Base-by-base conservation (phyloP, 495 filamentous ascomycete genomes). In the Podospora appendiculata region DNA sequence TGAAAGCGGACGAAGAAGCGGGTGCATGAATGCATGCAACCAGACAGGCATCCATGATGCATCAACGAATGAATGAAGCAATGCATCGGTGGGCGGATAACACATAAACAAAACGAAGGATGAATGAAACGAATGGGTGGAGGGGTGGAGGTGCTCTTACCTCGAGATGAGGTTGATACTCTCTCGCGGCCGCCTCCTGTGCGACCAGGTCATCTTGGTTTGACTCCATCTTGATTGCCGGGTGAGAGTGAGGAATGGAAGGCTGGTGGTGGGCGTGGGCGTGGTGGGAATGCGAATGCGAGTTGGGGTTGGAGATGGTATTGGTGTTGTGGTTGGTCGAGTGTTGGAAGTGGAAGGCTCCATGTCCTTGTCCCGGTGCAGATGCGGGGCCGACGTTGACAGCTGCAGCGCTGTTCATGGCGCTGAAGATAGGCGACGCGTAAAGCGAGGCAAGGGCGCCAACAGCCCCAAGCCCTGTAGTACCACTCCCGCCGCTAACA, bases 141-240 rank as follows among this genome's bases (percentile, higher is more conserved):
- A 41, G 18, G 8, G 41, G 53, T 14, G 32, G 36, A 40, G 19
- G 50, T 25, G 58, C 2, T 39, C 72, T 63, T 68, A 89, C 88
- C 75, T 80, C 68, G 39, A 83, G 68, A 47, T 83, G 72, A 0
- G 87, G 83, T 53, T 87, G 79, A 57, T 84, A 91, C 44, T 84
- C 78, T 52, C 72, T 63, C 7, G 80, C 79, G 19, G 79, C 70
- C 41, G 73, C 78, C 62, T 82, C 74, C 52, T 82, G 73, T 55
- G 74, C 77, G 18, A 68, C 64, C 11, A 79, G 49, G 55, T 80
- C 76, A 45, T 66, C 58, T 42, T 58, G 43, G 44, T 62, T 62
- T 16, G 57, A 53, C 34, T 71, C 68, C 62, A 77, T 77, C 58
- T 74, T 74, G 61, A 64, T 53, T 35, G 47, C 6, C 13, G 44